A percentile compares a stretch with the other conserved stretches of the same genome.
These are phyloP conservation scores for Fonsecaea erecta DNA, from an alignment of 2,329 filamentous ascomycete species.

Conservation along the genomic window DNA sequence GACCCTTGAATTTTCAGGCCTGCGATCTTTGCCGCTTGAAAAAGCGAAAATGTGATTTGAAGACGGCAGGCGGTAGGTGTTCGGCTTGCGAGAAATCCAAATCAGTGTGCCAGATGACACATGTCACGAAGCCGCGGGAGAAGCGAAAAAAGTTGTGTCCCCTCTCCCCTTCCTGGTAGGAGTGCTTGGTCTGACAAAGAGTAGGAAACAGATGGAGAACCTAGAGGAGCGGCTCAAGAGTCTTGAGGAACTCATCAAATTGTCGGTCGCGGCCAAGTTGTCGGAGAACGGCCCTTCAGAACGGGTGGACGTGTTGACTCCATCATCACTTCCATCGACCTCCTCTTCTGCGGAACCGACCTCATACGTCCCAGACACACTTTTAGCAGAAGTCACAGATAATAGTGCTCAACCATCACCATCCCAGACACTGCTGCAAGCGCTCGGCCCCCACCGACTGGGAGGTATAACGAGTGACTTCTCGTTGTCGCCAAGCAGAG, in stretches of 20 bases:
- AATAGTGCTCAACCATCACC: neutral
- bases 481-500: neutral
- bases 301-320: slow-evolving; percentile 79
- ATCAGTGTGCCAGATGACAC: slow-evolving; percentile 93
- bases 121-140: slow-evolving; percentile 96
- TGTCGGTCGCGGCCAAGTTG: slow-evolving; percentile 64
- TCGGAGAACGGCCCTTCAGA: slow-evolving; percentile 72
- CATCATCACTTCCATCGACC: slow-evolving; percentile 80
- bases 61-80: slow-evolving; percentile 74
- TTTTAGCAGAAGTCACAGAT: neutral
- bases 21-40: slow-evolving; percentile 95
- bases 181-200: neutral
- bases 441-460: neutral
- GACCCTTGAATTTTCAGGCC: slow-evolving; percentile 58
- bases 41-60: slow-evolving; percentile 94
- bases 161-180: neutral
- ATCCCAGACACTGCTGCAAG: slow-evolving; percentile 13
- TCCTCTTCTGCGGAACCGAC: slow-evolving; percentile 44
- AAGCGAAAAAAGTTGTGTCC: slow-evolving; percentile 80
- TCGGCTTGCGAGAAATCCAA: slow-evolving; percentile 97
- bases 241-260: slow-evolving; percentile 84
- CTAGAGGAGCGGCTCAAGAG: slow-evolving; percentile 90
- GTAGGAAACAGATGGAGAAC: slow-evolving; percentile 92
- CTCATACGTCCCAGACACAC: slow-evolving; percentile 1
- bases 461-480: neutral